A percentile compares a stretch with the other conserved stretches of the same genome.
phyloP scores from a whole-genome alignment of 1,139 yeast genomes.

The Suhomyces bokatorum region DNA sequence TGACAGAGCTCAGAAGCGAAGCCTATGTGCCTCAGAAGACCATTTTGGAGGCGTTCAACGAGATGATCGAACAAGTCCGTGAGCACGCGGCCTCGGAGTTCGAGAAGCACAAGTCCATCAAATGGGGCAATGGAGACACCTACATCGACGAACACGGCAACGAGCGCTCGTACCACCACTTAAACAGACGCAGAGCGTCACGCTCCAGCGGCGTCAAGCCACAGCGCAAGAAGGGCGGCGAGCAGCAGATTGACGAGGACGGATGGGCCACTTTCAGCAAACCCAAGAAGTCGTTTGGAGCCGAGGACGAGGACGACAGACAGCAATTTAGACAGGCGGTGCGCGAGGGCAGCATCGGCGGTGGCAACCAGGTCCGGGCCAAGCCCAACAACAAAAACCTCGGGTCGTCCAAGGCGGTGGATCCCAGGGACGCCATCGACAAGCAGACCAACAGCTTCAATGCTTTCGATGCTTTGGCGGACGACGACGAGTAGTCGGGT shows the following conservation, averaged over 20 bases:
- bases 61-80: conserved; percentile 65
- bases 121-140: conserved; percentile 47
- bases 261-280: conserved; percentile 77
- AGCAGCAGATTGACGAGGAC: conserved; percentile 64
- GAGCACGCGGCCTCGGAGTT: conserved; percentile 40
- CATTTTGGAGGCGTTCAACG: conserved; percentile 63
- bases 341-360: conserved; percentile 32
- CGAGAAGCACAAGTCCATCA: conserved; percentile 31
- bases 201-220: conserved; percentile 49
- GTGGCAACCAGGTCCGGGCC: conserved; percentile 44
- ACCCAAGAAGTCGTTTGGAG: conserved; percentile 49
- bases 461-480: conserved; percentile 77
- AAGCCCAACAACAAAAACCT: conserved; percentile 74
- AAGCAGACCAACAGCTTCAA: conserved; percentile 66
- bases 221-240: conserved; percentile 60
- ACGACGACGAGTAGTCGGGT: conserved; percentile 23
- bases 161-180: conserved; percentile 49
- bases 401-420: conserved; percentile 72
- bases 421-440: conserved; percentile 67
- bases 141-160: conserved; percentile 50
- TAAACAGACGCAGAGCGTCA: conserved; percentile 63
- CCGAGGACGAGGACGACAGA: conserved; percentile 51
- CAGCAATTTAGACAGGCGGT: conserved; percentile 47
- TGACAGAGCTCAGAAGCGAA: conserved; percentile 54
- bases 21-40: conserved; percentile 62